phyloP scores from a whole-genome alignment of 1,284 basidiomycete genomes.

The Pseudozyma pruni region DNA sequence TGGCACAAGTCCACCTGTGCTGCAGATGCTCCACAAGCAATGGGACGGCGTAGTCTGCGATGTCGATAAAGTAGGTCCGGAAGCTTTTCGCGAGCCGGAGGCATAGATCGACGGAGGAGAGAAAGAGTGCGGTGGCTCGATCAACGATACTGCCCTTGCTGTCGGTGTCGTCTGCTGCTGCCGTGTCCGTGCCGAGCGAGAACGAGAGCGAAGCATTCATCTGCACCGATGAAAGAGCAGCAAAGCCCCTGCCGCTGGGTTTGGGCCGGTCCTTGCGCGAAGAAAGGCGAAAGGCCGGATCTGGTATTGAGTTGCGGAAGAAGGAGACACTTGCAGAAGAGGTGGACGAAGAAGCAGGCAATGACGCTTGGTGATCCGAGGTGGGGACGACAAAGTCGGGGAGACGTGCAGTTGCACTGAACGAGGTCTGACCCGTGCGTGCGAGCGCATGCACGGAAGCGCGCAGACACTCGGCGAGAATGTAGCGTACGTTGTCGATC shows the following conservation, averaged over 20 bases:
- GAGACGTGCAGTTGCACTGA: constrained; percentile 24
- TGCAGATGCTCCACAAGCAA: constrained; percentile 27
- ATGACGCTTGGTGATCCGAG: neutral
- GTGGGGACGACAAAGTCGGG: constrained; percentile 36
- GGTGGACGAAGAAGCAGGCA: neutral
- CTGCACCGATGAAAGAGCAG: constrained; percentile 17
- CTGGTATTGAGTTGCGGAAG: constrained; percentile 11
- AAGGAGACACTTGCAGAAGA: constrained; percentile 15
- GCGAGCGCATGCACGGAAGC: constrained; percentile 43
- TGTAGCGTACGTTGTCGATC: constrained; percentile 45
- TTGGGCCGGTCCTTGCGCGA: constrained; percentile 38
- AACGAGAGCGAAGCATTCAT: constrained; percentile 15
- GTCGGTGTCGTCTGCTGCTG: neutral
- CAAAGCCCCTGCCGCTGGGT: constrained; percentile 25
- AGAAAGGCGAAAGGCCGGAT: constrained; percentile 25
- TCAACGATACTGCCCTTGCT: neutral
- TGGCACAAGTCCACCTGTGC: constrained; percentile 37
- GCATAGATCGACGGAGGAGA: constrained; percentile 23
- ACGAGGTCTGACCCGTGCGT: constrained; percentile 29
- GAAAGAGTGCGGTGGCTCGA: constrained; percentile 28
- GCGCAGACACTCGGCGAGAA: constrained; percentile 36
- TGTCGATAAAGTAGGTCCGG: constrained; percentile 20
- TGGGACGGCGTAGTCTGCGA: constrained; percentile 30
- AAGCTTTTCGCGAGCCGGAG: constrained; percentile 22
- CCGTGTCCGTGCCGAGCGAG: neutral